Conservation (phyloP, 768 basidiomycete genomes). For the Daedaleopsis sinensis region DNA sequence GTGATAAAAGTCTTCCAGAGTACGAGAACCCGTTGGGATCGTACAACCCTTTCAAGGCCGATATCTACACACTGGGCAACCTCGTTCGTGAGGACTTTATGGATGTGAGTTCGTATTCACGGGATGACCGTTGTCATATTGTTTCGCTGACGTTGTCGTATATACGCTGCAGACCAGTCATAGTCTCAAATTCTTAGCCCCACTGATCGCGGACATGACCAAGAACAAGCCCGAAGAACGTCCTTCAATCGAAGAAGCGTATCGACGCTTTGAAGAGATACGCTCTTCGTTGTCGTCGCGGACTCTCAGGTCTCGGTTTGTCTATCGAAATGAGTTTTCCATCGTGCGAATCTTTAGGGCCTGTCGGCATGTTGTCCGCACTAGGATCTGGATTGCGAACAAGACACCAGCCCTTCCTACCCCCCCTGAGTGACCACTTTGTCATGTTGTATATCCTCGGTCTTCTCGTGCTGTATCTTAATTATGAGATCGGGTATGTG, state of each 20-base stretch:
- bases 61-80: constrained; percentile 30
- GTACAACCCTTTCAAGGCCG: constrained; percentile 24
- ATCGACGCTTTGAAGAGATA: not conserved
- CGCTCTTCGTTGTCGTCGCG: not conserved
- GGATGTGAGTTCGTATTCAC: constrained; percentile 1
- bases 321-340: not conserved
- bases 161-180: not conserved
- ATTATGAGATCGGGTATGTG: too few relatives aligned
- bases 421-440: too few relatives aligned
- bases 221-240: constrained; percentile 28
- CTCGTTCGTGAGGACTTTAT: constrained; percentile 16
- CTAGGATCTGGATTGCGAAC: not conserved
- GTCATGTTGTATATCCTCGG: too few relatives aligned
- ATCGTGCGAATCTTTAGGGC: not conserved
- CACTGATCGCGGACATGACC: constrained; percentile 31
- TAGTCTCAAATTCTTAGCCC: constrained; percentile 29
- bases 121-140: too few relatives aligned
- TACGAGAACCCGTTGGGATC: not conserved
- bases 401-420: not conserved
- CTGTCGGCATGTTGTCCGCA: not conserved
- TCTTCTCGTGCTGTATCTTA: too few relatives aligned
- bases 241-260: constrained; percentile 22
- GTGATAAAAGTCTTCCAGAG: constrained; percentile 26
- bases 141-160: not conserved
- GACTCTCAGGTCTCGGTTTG: not conserved